Base-by-base conservation (phyloP, 1,139 yeast species). In the Eremothecium gossypii region DNA sequence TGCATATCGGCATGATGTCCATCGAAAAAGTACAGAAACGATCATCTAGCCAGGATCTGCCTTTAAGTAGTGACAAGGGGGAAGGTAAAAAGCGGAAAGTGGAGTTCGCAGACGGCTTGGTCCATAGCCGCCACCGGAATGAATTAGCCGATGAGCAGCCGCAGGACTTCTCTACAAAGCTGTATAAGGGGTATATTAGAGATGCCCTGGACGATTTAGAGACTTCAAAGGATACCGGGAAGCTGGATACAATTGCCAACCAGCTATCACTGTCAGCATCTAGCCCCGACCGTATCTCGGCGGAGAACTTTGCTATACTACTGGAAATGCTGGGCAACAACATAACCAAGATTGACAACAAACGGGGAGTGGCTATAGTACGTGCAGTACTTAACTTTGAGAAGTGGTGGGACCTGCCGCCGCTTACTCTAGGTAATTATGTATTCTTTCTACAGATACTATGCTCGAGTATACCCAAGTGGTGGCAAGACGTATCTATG, bases 401-500 rank as follows among this genome's bases (percentile, higher is more conserved):
- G 51, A 68, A 71, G 44, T 86, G 95, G 93, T 69, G 79, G 53
- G 71, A 48, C 45, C 57, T 65, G 41, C 67, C 61, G 44, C 55
- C 58, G 14, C 48, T 49, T 38, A 66, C 68, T 65, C 71, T 71
- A 45, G 67, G 61, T 59, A 72, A 64, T 47, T 83, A 69, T 69
- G 73, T 83, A 36, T 80, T 79, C 41, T 91, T 91, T 61, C 66
- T 85, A 43, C 72, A 78, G 38, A 85, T 87, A 27, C 69, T 91
- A 44, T 86, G 89, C 33, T 82, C 95, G 5, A 83, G 93, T 33
- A 71, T 81, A 46, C 97, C 97, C 7, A 83, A 80, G 61, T 89
- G 94, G 83, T 78, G 93, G 75, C 74, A 75, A 49, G 93, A 83
- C 47, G 86, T 89, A n/a, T 77, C 83, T 13, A 68, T 71, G 49